Conservation (phyloP, 2,329 filamentous ascomycete species). For the Paraphoma chrysanthemicola region DNA sequence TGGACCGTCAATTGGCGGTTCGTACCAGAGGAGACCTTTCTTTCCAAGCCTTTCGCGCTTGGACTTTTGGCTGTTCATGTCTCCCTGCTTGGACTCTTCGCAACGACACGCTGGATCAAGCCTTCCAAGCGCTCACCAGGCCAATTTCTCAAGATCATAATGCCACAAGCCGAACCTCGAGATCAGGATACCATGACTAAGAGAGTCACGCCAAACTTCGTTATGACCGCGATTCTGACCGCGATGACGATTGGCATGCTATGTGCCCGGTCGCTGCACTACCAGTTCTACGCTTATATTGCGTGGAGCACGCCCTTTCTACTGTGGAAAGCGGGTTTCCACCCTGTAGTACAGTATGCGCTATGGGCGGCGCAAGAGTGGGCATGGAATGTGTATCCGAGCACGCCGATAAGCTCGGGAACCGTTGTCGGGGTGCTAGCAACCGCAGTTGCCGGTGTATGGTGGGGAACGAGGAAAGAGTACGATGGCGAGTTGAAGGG, state of each 20-base stretch:
- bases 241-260: slow-evolving; percentile 81
- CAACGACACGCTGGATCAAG: slow-evolving; percentile 73
- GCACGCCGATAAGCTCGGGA: slow-evolving; percentile 68
- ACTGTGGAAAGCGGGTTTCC: slow-evolving; percentile 77
- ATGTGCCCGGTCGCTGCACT: slow-evolving; percentile 87
- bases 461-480: slow-evolving; percentile 61
- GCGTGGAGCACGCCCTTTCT: slow-evolving; percentile 89
- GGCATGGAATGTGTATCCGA: slow-evolving; percentile 96
- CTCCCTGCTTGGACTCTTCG: slow-evolving; percentile 70
- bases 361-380: slow-evolving; percentile 84
- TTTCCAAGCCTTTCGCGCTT: slow-evolving; percentile 73
- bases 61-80: slow-evolving; percentile 71
- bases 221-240: slow-evolving; percentile 77
- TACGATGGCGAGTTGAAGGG: slow-evolving; percentile 46
- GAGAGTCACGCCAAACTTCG: slow-evolving; percentile 72
- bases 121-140: slow-evolving; percentile 67
- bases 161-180: slow-evolving; percentile 48
- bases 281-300: slow-evolving; percentile 93
- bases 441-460: slow-evolving; percentile 68
- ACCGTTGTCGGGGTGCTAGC: slow-evolving; percentile 75
- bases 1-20: slow-evolving; percentile 99
- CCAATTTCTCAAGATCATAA: slow-evolving; percentile 60
- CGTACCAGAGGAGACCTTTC: slow-evolving; percentile 81
- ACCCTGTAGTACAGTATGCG: slow-evolving; percentile 70
- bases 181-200: slow-evolving; percentile 64